Evolutionary conservation across 768 basidiomycete species (phyloP), one percentile per base, ranked within the genome.

Genomic region (Antrodiella citrinella): DNA sequence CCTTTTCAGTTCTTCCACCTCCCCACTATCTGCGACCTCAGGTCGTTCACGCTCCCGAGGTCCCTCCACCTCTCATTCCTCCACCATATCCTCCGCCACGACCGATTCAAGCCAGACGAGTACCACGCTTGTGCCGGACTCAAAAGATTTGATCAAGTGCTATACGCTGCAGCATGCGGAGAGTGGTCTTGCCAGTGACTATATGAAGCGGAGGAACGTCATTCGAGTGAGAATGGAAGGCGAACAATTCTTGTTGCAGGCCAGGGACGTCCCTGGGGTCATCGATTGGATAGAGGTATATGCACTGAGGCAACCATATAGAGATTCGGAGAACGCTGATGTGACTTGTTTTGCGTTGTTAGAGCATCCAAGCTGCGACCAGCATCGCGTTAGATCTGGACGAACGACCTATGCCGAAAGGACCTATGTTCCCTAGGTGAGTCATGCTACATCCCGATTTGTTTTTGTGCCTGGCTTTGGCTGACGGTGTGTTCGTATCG

Each of bases 201-300:
- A 99, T 67, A 30, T 81, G 55, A 98, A 98, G 75, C 74, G 93
- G 54, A 86, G 81, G 72, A 89, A 98, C 64, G 95, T 98, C 42
- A 92, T 98, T 26, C 76, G 96, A 19, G 80, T 98, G 23, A 70
- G 95, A 51, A 71, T 92, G 55, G 92, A 96, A 64, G 96, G 95
- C 11, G 91, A 98, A 71, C 96, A 99, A 69, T 99, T 99, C 67
- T 70, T 99, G 57, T 59, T 99, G 58, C 95, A 99, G 68, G 89
- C 90, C 2, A 78, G 75, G 45, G 84, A 88, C 61, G 83, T 92
- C 35, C 75, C 81, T 41, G 80, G 82, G 22, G 94, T 97, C 1
- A 90, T 98, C 49, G 81, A 86, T 48, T 94, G 95, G 92, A 94
- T 99, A 54, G 95, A 99, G 82, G 91, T 91, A 57, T 60, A 5